Evolutionary conservation across 148 eudicot species (phyloP), one percentile per base, ranked within the genome.

Genomic region (Chenopodium berlandieri): DNA sequence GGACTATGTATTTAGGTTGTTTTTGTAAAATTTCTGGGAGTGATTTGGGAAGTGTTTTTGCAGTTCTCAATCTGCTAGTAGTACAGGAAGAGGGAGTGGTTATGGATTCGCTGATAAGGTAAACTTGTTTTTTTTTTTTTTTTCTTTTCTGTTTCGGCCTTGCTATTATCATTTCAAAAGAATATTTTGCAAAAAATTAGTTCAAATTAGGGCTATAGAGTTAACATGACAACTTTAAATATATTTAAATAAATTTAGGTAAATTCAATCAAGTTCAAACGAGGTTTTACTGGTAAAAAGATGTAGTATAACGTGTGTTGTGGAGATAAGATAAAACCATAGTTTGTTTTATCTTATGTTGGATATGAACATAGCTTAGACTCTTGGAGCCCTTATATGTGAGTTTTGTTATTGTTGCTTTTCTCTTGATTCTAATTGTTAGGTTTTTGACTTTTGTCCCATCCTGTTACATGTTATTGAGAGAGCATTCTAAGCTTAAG

Each of bases 51-150:
- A 65, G 34, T 62, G 22, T 7, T 62, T 67, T 81, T 88, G 82
- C 84, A 92, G 97, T 84, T 66, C 92, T 69, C 87, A 87, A 79
- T 63, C 94, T 30, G 73, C 92, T 76, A 80, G 89, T 73, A 92
- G 86, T 87, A 79, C 93, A 54, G 92, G 83, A 7, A 93, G 83
- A 83, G 91, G 98, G 31, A 91, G 91, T 73, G 97, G 98, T 67
- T 93, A 93, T 83, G 98, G 98, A 87, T 95, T 87, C 88, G 97
- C 98, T 70, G 98, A 95, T 81, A 95, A 95, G 98, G 98, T 95
- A 81, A 86, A 84, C 56, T 70, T 19, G 58, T 37, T 62, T 31
- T n/a, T 84, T 23, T 23, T 23, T 64, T 76, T 40, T 14, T 20
- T 4, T 14, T 9, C 6, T 1, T 13, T 25, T 7, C 46, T 71